These are phyloP conservation scores for Rhynchosporium graminicola DNA, from an alignment of 2,329 filamentous ascomycete species.

Conservation along the genomic window DNA sequence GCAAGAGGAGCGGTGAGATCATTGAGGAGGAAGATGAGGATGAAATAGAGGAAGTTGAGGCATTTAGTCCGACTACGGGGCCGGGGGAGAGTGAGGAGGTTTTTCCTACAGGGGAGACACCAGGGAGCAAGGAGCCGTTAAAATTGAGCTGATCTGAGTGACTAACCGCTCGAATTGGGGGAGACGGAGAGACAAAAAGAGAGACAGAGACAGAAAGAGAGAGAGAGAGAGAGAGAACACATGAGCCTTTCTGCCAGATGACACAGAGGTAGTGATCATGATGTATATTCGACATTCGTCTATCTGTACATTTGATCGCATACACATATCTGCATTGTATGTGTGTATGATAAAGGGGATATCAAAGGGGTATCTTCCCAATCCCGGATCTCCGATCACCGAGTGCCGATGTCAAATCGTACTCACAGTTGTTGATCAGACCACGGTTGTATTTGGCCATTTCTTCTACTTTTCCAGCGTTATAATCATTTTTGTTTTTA, in stretches of 20 bases:
- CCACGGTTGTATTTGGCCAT: too few species aligned
- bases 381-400: too few species aligned
- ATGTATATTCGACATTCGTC: slow-evolving; percentile 6
- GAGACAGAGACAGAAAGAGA: not conserved
- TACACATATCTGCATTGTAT: too few species aligned
- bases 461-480: too few species aligned
- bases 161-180: too few species aligned
- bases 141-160: slow-evolving; percentile 1
- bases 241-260: not conserved
- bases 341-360: not conserved
- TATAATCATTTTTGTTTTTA: too few species aligned
- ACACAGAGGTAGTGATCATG: not conserved
- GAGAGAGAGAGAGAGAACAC: not conserved
- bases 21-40: slow-evolving; percentile 66
- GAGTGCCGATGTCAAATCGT: too few species aligned
- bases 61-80: slow-evolving; percentile 53
- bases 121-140: slow-evolving; percentile 20
- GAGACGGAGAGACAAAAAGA: too few species aligned
- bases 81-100: slow-evolving; percentile 38
- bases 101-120: slow-evolving; percentile 29
- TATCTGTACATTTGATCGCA: slow-evolving; percentile 1
- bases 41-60: slow-evolving; percentile 53
- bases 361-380: too few species aligned
- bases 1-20: slow-evolving; percentile 71
- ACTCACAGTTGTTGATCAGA: too few species aligned